Base-by-base conservation (phyloP, 2,329 filamentous ascomycete genomes). In the Verruconis gallopava region DNA sequence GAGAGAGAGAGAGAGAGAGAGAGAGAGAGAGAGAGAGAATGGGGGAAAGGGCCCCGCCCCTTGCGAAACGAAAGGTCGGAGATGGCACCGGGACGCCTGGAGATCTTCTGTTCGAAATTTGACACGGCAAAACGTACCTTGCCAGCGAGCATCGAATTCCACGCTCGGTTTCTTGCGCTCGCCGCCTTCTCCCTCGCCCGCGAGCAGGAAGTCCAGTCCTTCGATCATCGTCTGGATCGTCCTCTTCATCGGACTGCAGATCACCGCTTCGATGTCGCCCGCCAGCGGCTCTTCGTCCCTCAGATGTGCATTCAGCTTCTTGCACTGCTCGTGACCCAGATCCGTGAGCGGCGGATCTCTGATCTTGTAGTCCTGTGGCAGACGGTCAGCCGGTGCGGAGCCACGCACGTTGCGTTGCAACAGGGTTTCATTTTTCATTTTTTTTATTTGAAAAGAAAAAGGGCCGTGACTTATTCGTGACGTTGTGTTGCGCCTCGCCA, bases 161-260 rank as follows among this genome's bases (percentile, higher is more conserved):
- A 80, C 64, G 36, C 64, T 66, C 15, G 77, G 61, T n/a, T n/a
- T n/a, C n/a, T n/a, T n/a, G n/a, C n/a, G n/a, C n/a, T n/a, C n/a
- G n/a, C n/a, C n/a, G n/a, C n/a, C n/a, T n/a, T n/a, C n/a, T 1
- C 72, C 72, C 34, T 57, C 59, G 15, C 71, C 19, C 25, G 4
- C 65, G 38, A 75, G 62, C 36, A 81, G 60, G 67, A 71, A 79
- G 48, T 71, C 69, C 1, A 81, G 60, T 0, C 69, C 68, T 5
- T 71, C 61, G 33, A 70, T 60, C 1, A 77, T 71, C 2, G 79
- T 82, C 57, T 83, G 73, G 21, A 81, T 61, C 2, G 77, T 81
- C 21, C 79, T 67, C 13, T 67, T 63, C 73, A 81, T 79, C 1
- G 78, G 73, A 51, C 75, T 80, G 38, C 73, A 71, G 21, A 83